Evolutionary conservation across 108 stramenopile genomes (phyloP).

Genomic region (Asterionellopsis glacialis): DNA sequence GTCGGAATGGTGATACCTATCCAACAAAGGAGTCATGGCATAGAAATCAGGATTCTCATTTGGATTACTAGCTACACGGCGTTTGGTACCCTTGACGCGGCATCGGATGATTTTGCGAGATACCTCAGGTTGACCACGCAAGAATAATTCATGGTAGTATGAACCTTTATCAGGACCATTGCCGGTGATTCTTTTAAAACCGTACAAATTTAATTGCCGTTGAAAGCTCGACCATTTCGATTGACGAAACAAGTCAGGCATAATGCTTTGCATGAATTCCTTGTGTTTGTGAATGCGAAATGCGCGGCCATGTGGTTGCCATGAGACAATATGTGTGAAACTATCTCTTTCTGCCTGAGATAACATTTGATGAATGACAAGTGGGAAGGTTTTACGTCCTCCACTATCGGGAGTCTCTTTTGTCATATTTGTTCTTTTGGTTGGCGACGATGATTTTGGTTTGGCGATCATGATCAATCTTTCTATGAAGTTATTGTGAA

Average conservation of each 20-base stretch:
- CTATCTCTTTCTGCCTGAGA: too few relatives aligned
- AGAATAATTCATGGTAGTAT: conserved; percentile 54
- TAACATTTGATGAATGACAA: too few relatives aligned
- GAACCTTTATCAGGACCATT: conserved; percentile 43
- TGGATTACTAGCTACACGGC: not conserved
- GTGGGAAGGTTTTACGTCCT: too few relatives aligned
- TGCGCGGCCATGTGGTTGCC: conserved; percentile 27
- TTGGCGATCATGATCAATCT: too few relatives aligned
- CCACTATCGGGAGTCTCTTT: too few relatives aligned
- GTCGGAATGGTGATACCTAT: too few relatives aligned
- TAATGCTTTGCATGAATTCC: conserved; percentile 44
- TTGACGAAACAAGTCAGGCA: conserved; percentile 52
- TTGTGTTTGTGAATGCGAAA: conserved; percentile 57
- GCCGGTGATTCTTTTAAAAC: conserved; percentile 45
- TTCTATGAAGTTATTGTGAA: too few relatives aligned
- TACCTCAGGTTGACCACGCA: conserved; percentile 23
- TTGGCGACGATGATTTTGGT: too few relatives aligned
- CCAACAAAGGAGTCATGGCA: not conserved
- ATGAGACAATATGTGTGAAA: conserved; percentile 3
- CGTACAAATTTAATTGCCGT: conserved; percentile 71
- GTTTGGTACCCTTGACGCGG: conserved; percentile 1
- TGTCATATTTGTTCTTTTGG: too few relatives aligned
- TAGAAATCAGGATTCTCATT: conserved; percentile 4
- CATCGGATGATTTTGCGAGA: not conserved
- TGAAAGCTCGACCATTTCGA: conserved; percentile 57